These are phyloP conservation scores for Penicillium crystallinum DNA, from an alignment of 495 filamentous ascomycete genomes.

Conservation along the genomic window DNA sequence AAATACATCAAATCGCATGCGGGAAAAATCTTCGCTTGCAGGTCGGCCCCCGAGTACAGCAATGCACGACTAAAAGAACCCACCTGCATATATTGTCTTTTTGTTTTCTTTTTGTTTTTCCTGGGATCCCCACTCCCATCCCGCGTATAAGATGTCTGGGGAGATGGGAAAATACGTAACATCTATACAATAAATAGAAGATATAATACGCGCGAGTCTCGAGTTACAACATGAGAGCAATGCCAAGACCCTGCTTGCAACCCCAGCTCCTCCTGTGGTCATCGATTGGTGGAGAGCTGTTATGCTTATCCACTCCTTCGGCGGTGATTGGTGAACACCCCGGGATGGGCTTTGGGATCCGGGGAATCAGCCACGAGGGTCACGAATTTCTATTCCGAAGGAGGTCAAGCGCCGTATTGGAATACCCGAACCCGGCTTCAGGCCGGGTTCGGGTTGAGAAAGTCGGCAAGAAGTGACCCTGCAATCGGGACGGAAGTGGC, in stretches of 20 bases:
- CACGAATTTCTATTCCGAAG: constrained; percentile 6
- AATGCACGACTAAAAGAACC: background rate
- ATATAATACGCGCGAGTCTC: constrained; percentile 1
- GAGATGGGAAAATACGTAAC: constrained; percentile 4
- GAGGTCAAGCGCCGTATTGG: constrained; percentile 10
- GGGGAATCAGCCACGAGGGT: constrained; percentile 22
- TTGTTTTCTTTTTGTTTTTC: background rate
- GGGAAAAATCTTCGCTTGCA: background rate
- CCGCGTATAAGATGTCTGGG: constrained; percentile 1
- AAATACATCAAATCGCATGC: constrained; percentile 3
- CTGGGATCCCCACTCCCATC: background rate
- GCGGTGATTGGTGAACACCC: constrained; percentile 8
- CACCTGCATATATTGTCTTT: background rate
- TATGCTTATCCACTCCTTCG: background rate
- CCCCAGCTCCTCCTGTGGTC: background rate
- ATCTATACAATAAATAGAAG: background rate
- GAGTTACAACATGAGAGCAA: constrained; percentile 2
- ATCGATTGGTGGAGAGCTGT: constrained; percentile 9
- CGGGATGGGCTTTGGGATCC: constrained; percentile 17
- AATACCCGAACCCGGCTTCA: constrained; percentile 4
- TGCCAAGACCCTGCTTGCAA: constrained; percentile 23
- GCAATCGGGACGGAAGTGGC: constrained; percentile 11
- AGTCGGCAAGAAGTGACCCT: constrained; percentile 7
- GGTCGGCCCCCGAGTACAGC: background rate
- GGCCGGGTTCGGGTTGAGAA: constrained; percentile 13